Conservation (phyloP, 1,284 basidiomycete genomes). For the Trichosporon sp. region DNA sequence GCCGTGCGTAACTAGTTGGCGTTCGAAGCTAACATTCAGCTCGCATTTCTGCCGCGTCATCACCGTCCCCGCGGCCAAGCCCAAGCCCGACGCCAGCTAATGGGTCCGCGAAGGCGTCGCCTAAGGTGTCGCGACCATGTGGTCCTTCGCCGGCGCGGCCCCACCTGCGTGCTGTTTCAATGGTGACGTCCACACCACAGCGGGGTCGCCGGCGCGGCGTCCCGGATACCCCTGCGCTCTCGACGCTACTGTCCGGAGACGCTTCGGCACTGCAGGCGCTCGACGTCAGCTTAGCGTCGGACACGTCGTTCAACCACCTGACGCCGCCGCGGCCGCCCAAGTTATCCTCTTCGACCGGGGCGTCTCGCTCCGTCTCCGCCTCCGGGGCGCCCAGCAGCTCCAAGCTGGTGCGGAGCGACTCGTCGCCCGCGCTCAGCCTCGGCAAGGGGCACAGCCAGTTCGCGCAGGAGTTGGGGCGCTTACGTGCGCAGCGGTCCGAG, state of each 20-base stretch:
- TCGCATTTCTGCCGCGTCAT: not conserved
- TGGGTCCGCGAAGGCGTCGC: not conserved
- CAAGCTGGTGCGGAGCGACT: not conserved
- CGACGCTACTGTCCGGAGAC: conserved; percentile 9
- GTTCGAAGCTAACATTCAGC: not conserved
- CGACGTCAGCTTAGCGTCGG: conserved; percentile 15
- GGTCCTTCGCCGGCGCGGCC: not conserved
- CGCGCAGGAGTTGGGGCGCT: conserved; percentile 4
- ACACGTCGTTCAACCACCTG: conserved; percentile 11
- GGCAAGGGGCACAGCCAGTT: not conserved
- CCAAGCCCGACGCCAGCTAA: not conserved
- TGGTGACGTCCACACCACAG: not conserved
- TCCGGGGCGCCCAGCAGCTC: not conserved
- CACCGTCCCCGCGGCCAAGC: not conserved
- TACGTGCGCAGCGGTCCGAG: conserved; percentile 8
- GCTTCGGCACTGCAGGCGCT: conserved; percentile 1
- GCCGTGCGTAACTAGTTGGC: not conserved
- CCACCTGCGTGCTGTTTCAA: not conserved
- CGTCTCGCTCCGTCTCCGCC: not conserved
- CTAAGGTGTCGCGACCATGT: not conserved
- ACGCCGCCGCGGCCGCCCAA: conserved; percentile 12
- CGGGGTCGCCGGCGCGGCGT: not conserved
- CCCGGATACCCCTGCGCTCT: conserved; percentile 16
- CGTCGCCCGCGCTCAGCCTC: not conserved
- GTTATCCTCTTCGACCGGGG: not conserved